phyloP scores from a whole-genome alignment of 148 eudicot species.

The Suaeda aralocaspica region DNA sequence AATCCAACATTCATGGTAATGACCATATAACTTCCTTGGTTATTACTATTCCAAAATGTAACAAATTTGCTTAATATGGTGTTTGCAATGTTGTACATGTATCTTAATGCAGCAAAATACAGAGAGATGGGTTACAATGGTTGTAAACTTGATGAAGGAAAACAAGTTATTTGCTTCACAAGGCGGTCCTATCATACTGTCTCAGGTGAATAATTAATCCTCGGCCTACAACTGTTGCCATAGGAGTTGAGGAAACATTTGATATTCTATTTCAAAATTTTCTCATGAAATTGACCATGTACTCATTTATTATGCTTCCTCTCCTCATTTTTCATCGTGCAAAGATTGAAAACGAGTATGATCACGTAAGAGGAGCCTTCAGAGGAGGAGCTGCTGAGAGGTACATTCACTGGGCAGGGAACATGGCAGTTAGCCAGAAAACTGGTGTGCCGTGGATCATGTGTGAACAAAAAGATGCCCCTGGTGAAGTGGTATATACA shows the following conservation, averaged over 20 bases:
- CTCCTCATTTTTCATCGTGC: background rate
- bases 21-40: background rate
- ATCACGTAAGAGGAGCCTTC: constrained; percentile 51
- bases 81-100: background rate
- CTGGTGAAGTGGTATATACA: constrained; percentile 48
- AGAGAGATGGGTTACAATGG: constrained; percentile 41
- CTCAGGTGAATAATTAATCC: constrained; percentile 48
- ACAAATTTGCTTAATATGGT: background rate
- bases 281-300: too few relatives aligned
- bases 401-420: constrained; percentile 76
- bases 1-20: constrained; percentile 67
- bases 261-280: too few relatives aligned
- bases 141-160: constrained; percentile 50
- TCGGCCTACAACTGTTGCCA: background rate
- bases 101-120: constrained; percentile 52
- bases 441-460: constrained; percentile 84
- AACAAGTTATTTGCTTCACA: constrained; percentile 70
- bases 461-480: constrained; percentile 90
- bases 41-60: background rate
- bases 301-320: background rate
- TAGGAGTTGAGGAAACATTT: background rate
- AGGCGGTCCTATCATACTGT: constrained; percentile 84
- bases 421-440: constrained; percentile 48
- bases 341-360: constrained; percentile 91
- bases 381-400: constrained; percentile 39